Base-by-base conservation (phyloP, 2,329 filamentous ascomycete genomes). In the Magnaporthales sp. region DNA sequence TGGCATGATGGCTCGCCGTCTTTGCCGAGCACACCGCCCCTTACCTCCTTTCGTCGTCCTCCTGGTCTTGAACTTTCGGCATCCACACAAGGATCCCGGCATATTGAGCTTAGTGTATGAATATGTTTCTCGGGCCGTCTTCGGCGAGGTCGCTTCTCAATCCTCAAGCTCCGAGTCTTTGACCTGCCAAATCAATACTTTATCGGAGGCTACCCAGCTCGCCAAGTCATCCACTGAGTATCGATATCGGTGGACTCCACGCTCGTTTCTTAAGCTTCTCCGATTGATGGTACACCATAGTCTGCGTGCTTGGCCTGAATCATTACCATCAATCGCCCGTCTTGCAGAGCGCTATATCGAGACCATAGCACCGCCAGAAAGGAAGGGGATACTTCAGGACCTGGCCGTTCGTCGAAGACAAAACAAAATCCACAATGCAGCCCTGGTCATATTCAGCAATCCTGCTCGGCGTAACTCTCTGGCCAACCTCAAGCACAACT, bases 401-500 rank as follows among this genome's bases (percentile, higher is more conserved):
- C 56, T 60, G 26, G 27, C 29, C 2, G 24, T 60, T 60, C 56
- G 75, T 51, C 67, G 69, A 22, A 68, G 73, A 11, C 73, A 75
- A 51, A 78, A 78, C 65, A 61, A 68, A 5, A 58, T 83, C 4
- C 79, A 80, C 71, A 84, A 84, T 69, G 66, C 70, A 27, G 73
- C 78, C 1, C 71, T 85, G 6, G 68, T 67, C 26, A 70, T 73
- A 6, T 75, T 84, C 24, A 76, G 75, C 56, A 9, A 30, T 19
- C 10, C 6, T 60, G 22, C 56, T 60, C 56, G 56, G 8, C 19
- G 7, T 60, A 26, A 7, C 6, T 26, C 56, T 29, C 56, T 60
- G 15, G 56, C 56, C 56, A 60, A 60, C 27, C 15, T 79, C 74
- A 72, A 74, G 4, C 77, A 81, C 73, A 84, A 83, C 68, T 89